Evolutionary conservation across 495 filamentous ascomycete genomes (phyloP).

Genomic region (Penicilliopsis zonata): DNA sequence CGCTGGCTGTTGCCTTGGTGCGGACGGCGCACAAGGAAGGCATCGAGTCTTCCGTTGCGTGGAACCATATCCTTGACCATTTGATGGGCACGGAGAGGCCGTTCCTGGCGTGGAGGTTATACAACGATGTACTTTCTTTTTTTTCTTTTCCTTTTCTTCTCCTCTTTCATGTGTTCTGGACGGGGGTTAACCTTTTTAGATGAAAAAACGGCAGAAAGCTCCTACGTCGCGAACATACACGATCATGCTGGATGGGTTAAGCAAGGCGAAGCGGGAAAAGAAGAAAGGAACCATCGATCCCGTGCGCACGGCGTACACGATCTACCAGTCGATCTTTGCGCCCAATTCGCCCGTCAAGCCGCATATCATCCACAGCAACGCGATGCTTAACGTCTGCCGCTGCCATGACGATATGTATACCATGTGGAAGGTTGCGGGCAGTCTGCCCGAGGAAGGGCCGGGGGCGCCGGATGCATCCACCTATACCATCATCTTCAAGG

Average conservation of each 20-base stretch:
- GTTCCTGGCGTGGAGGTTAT: conserved; percentile 56
- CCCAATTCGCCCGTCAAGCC: conserved; percentile 46
- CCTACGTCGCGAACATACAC: conserved; percentile 74
- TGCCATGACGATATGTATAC: conserved; percentile 58
- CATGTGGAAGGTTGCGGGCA: conserved; percentile 55
- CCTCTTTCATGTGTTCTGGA: neutral
- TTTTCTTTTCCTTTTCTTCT: neutral
- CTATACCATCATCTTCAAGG: conserved; percentile 71
- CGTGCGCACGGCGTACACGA: conserved; percentile 46
- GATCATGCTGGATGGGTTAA: conserved; percentile 66
- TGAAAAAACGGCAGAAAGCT: conserved; percentile 78
- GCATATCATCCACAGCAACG: conserved; percentile 73
- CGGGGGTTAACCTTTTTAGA: conserved; percentile 34
- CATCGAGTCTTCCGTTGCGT: conserved; percentile 54
- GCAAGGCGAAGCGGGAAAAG: conserved; percentile 31
- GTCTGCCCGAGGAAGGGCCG: conserved; percentile 47
- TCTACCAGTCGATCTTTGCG: conserved; percentile 61
- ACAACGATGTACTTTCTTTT: conserved; percentile 57
- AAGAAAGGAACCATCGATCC: conserved; percentile 21
- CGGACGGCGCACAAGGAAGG: conserved; percentile 47
- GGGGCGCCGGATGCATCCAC: conserved; percentile 55
- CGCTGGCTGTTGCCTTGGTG: conserved; percentile 55
- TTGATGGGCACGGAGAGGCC: conserved; percentile 46
- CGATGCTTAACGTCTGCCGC: conserved; percentile 68
- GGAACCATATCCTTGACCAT: conserved; percentile 78